A percentile compares a stretch with the other conserved stretches of the same genome.
Conservation (phyloP, 345 rosid genomes). For the Camelina hispida region DNA sequence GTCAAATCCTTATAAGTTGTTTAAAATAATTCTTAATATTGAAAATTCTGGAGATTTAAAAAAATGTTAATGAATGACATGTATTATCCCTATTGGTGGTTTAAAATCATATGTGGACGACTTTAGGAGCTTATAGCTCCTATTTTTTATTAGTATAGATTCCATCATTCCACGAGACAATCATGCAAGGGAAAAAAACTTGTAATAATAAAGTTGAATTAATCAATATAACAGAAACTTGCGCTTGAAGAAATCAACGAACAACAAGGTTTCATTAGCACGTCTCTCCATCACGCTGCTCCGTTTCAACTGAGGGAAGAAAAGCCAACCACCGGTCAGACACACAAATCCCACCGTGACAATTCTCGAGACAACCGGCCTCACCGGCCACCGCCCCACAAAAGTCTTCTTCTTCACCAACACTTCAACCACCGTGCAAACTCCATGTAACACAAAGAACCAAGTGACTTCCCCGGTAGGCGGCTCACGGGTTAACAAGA, state of each 20-base stretch:
- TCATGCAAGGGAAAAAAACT: too few relatives aligned
- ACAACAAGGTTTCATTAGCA: conserved; percentile 26
- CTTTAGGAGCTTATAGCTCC: too few relatives aligned
- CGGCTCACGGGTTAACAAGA: conserved; percentile 24
- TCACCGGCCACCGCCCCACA: conserved; percentile 15
- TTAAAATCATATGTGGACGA: too few relatives aligned
- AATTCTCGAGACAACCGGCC: conserved; percentile 2
- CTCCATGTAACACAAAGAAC: conserved; percentile 49
- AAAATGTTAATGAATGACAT: too few relatives aligned
- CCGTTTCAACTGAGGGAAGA: conserved; percentile 43
- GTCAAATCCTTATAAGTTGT: too few relatives aligned
- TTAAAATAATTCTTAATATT: too few relatives aligned
- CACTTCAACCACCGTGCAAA: conserved; percentile 35
- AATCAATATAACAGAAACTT: background rate
- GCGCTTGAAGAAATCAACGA: conserved; percentile 17
- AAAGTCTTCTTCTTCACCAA: conserved; percentile 24
- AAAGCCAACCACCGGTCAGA: conserved; percentile 45
- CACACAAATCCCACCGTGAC: conserved; percentile 40
- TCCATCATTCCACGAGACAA: too few relatives aligned
- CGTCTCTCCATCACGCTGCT: conserved; percentile 3
- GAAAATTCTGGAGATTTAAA: too few relatives aligned
- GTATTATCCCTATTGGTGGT: too few relatives aligned
- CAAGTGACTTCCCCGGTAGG: conserved; percentile 48
- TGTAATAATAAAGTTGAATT: too few relatives aligned
- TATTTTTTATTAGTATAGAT: too few relatives aligned